Evolutionary conservation across 257 asterid species (phyloP).

Genomic region (Perilla frutescens): DNA sequence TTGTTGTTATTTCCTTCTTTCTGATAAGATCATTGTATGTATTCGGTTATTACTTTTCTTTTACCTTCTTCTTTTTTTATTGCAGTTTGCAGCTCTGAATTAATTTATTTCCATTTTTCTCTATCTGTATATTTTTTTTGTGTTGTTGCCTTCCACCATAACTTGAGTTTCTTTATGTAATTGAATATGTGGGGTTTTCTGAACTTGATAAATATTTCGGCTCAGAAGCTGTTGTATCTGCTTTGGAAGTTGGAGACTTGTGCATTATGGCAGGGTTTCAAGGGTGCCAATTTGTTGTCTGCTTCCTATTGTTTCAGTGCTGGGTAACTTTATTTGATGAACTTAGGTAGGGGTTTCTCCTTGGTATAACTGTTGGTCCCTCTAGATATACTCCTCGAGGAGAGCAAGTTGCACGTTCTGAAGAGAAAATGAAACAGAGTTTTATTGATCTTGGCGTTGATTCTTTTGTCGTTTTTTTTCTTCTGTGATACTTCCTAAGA

Average conservation of each 20-base stretch:
- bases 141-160: neutral
- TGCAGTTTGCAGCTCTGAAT: neutral
- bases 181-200: neutral
- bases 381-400: neutral
- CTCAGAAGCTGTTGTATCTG: neutral
- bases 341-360: neutral
- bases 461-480: no score
- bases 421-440: no score
- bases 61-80: neutral
- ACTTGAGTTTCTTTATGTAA: conserved; percentile 11
- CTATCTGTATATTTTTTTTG: no score
- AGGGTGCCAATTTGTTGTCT: neutral
- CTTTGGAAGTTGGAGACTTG: neutral
- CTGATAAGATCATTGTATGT: conserved; percentile 15
- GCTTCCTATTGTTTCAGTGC: neutral
- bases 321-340: neutral
- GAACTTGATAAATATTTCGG: neutral
- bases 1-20: conserved; percentile 12
- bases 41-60: no score
- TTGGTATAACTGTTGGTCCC: no score
- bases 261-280: conserved; percentile 7
- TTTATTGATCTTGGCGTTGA: no score
- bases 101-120: neutral
- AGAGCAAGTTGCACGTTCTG: neutral
- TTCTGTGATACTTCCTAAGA: no score